Conservation (phyloP, 441 rosid genomes). For the Flueggea neowawraea region DNA sequence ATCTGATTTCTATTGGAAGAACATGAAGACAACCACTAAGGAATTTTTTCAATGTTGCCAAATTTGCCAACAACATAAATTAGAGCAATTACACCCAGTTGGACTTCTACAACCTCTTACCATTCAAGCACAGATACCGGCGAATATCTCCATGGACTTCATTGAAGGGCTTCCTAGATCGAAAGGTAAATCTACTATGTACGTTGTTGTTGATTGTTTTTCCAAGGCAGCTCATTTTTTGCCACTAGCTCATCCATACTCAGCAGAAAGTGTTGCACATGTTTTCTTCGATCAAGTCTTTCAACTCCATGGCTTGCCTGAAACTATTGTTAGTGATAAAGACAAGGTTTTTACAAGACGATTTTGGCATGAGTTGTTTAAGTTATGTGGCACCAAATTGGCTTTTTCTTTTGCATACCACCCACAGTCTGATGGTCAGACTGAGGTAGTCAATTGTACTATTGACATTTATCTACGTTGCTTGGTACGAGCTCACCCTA, state of each 20-base stretch:
- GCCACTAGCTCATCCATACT: not conserved
- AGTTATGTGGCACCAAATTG: not conserved
- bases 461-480: not conserved
- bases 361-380: not conserved
- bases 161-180: not conserved
- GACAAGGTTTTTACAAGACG: not conserved
- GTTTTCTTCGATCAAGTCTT: not conserved
- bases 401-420: not conserved
- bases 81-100: not conserved
- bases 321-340: not conserved
- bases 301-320: not conserved
- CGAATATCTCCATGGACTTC: not conserved
- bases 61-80: not conserved
- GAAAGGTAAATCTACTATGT: not conserved
- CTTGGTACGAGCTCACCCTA: not conserved
- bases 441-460: not conserved
- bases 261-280: not conserved
- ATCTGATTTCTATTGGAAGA: not conserved
- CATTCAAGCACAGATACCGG: not conserved
- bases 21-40: too few species aligned
- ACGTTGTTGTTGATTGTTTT: not conserved
- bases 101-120: not conserved
- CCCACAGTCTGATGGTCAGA: constrained; percentile 3
- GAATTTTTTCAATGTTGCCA: not conserved
- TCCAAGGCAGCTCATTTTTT: not conserved